Conservation (phyloP, 495 filamentous ascomycete genomes). For the Opeltia flavorubescens region DNA sequence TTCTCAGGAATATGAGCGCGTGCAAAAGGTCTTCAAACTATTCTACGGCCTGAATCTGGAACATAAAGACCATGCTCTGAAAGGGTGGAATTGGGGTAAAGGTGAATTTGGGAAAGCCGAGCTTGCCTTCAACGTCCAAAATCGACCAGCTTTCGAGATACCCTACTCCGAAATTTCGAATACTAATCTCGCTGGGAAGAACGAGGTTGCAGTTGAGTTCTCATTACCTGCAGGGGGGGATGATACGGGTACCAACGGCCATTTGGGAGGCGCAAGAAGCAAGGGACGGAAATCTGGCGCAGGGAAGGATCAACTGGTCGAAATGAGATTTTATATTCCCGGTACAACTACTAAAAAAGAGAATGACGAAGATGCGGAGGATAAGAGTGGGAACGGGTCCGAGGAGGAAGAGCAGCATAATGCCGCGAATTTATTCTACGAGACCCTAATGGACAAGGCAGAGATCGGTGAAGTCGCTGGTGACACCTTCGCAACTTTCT, state of each 20-base stretch:
- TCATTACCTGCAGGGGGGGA: constrained; percentile 50
- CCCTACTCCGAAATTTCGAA: constrained; percentile 97
- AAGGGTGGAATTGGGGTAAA: constrained; percentile 99
- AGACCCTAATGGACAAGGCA: constrained; percentile 94
- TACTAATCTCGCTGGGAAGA: constrained; percentile 93
- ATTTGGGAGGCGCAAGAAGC: constrained; percentile 62
- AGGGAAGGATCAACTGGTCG: constrained; percentile 81
- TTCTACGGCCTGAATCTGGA: constrained; percentile 94
- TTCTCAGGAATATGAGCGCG: constrained; percentile 69
- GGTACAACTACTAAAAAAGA: constrained; percentile 79
- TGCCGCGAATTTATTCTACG: constrained; percentile 89
- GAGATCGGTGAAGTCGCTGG: constrained; percentile 98
- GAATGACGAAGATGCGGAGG: constrained; percentile 56
- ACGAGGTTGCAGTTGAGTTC: constrained; percentile 95
- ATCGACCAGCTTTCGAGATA: constrained; percentile 92
- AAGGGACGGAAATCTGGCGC: constrained; percentile 81
- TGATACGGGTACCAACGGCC: constrained; percentile 55
- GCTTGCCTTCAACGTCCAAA: constrained; percentile 90
- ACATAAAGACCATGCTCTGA: constrained; percentile 80
- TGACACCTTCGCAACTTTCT: constrained; percentile 91
- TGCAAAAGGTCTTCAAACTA: constrained; percentile 81
- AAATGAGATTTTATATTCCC: constrained; percentile 98
- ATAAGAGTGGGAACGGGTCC: constrained; percentile 49
- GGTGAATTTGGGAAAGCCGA: constrained; percentile 93
- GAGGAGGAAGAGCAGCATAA: constrained; percentile 68